Evolutionary conservation across 1,284 basidiomycete species (phyloP), one percentile per base, ranked within the genome.

Genomic region (Ustilago sp.): DNA sequence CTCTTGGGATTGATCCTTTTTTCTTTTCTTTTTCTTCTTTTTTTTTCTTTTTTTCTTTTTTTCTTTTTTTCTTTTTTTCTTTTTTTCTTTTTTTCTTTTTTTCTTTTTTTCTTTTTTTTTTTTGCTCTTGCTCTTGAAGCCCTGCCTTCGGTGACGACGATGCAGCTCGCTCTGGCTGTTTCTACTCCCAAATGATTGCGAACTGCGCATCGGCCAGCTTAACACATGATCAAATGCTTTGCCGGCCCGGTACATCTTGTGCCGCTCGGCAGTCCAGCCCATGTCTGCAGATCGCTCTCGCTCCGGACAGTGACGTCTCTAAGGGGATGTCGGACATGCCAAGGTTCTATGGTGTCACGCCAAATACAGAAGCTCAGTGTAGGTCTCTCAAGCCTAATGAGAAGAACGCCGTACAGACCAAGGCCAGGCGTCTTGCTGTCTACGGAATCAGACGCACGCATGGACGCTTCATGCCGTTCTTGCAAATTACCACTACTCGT

Each of bases 381-480:
- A 32, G 4, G 43, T 45, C 13, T n/a, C 43, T n/a, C 43, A 41
- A 41, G 12, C 39, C 39, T 13, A 19, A 45, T 17, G 6, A 6
- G 43, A 45, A 45, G 17, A 6, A 45, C 4, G 43, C 43, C n/a
- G n/a, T 45, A 9, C 19, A 19, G 9, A 19, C 43, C 8, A 50
- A n/a, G 8, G 5, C 6, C 11, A 12, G 51, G 59, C 39, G 43
- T 38, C 53, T 68, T 55, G 56, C 63, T 54, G 54, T 54, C 65
- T 47, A 39, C 59, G 60, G 61, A 60, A 32, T 28, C 56, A 55
- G 61, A 55, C 68, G 53, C 57, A 59, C 48, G 19, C 39, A 17
- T 50, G n/a, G 51, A 59, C 51, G 52, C 50, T 51, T 35, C 53
- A 12, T 15, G 15, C 34, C 28, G 1, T n/a, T 8, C 32, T 19